Percentiles rank a stretch among this genome's conserved stretches.
These are phyloP conservation scores for Grammothele lineata DNA, from an alignment of 768 basidiomycete genomes.

Conservation along the genomic window DNA sequence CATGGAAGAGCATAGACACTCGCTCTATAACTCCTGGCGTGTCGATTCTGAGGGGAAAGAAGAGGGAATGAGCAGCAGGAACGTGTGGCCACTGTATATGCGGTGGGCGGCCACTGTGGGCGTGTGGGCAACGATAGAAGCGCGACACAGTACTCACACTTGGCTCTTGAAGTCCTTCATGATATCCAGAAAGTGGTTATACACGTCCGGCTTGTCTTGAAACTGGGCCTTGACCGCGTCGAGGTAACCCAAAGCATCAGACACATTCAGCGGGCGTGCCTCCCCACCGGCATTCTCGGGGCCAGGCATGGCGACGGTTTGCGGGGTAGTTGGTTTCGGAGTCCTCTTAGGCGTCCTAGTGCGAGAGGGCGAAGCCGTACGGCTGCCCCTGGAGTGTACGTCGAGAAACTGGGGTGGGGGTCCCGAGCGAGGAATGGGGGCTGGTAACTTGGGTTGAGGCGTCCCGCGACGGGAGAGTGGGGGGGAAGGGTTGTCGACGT, in stretches of 20 bases:
- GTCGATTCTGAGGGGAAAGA: slow-evolving; percentile 65
- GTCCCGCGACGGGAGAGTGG: slow-evolving; percentile 3
- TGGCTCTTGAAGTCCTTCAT: slow-evolving; percentile 99
- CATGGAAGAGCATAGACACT: slow-evolving; percentile 89
- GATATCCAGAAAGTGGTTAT: slow-evolving; percentile 92
- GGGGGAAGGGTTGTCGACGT: slow-evolving; percentile 3
- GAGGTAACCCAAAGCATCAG: slow-evolving; percentile 89
- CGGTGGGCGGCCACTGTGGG: not conserved
- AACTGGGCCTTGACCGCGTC: slow-evolving; percentile 94
- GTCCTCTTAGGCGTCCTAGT: slow-evolving; percentile 6
- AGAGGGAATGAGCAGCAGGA: not conserved
- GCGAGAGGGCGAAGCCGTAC: slow-evolving; percentile 12
- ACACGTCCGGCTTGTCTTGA: slow-evolving; percentile 85
- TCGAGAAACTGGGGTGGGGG: slow-evolving; percentile 13
- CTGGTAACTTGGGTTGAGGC: slow-evolving; percentile 9
- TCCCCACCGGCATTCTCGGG: slow-evolving; percentile 10
- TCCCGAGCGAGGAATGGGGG: slow-evolving; percentile 12
- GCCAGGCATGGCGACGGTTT: slow-evolving; percentile 6
- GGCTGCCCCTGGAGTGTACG: slow-evolving; percentile 7
- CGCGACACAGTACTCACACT: slow-evolving; percentile 47
- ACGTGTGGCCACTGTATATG: not conserved
- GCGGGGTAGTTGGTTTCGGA: slow-evolving; percentile 11
- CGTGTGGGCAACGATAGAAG: not conserved
- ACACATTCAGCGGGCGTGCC: slow-evolving; percentile 75
- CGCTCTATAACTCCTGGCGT: slow-evolving; percentile 96